phyloP scores from a whole-genome alignment of 352 stramenopile genomes.

The Phytophthora idaei region DNA sequence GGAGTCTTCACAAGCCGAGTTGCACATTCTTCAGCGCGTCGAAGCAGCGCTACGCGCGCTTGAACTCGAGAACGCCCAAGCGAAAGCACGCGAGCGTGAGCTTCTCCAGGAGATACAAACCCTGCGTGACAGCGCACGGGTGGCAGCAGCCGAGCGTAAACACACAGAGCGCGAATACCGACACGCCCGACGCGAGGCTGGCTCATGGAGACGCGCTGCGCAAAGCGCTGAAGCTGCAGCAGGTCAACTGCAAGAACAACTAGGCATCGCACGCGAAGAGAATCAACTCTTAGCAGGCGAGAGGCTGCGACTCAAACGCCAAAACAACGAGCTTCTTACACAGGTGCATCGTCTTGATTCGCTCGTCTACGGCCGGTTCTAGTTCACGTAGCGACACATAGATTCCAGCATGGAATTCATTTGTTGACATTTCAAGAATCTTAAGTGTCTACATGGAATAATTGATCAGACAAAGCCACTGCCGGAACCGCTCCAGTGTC shows the following conservation, averaged over 20 bases:
- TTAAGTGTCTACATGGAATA: conserved; percentile 1
- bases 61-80: conserved; percentile 66
- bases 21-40: conserved; percentile 76
- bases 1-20: conserved; percentile 35
- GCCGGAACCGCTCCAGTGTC: conserved; percentile 49
- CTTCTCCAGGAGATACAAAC: conserved; percentile 62
- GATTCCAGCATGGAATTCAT: conserved; percentile 13
- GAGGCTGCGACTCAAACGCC: conserved; percentile 59
- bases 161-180: conserved; percentile 55
- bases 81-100: conserved; percentile 51
- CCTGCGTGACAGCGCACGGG: conserved; percentile 55
- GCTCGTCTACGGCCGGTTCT: conserved; percentile 80
- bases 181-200: conserved; percentile 47
- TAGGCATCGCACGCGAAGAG: conserved; percentile 69
- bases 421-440: conserved; percentile 2
- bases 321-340: conserved; percentile 74
- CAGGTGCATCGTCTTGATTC: conserved; percentile 80
- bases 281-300: conserved; percentile 65
- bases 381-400: conserved; percentile 18
- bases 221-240: conserved; percentile 52
- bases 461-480: conserved; percentile 44
- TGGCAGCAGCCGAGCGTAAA: conserved; percentile 60
- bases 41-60: conserved; percentile 72
- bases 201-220: conserved; percentile 63
- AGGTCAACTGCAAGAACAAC: conserved; percentile 61